Evolutionary conservation across 1,139 yeast genomes (phyloP), one percentile per base, ranked within the genome.

Genomic region (Debaryomycetaceae sp.): DNA sequence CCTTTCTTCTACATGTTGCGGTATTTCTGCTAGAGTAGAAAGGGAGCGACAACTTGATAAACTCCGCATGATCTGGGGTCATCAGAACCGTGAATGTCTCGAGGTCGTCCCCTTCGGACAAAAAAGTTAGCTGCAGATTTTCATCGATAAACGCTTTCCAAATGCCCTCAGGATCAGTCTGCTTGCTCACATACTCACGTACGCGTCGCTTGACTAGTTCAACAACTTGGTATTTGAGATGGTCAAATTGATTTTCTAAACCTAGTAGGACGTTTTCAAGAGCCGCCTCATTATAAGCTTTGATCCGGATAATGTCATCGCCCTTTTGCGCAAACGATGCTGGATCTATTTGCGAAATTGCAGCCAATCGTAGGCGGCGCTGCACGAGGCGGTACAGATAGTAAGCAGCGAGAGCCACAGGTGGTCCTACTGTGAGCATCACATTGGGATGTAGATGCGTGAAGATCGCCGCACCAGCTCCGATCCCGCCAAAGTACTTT

Each of bases 211-310:
- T 58, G 2, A 53, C 39, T 3, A 51, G 22, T 12, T 53, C 51
- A 4, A 53, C 30, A 4, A 60, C 35, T 33, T 62, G 62, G 10
- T 34, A 27, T 29, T 44, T 49, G 33, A 62, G 54, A 30, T 53
- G 52, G 33, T 60, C 67, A 37, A 44, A 62, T 37, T 58, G 58
- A 36, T 45, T 58, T 10, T 63, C 67, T 16, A 62, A 47, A 3
- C 64, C 67, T n/a, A 43, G 33, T 10, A 53, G 20, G 4, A 57
- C 59, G 33, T 55, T 53, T 16, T 44, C 39, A 8, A 59, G 31
- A 23, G 44, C 50, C 10, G 51, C 36, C 34, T 60, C 68, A 33
- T 62, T 62, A 38, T 63, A 64, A 21, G 42, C 41, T 13, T 41
- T 39, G 18, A 62, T 40, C 7, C 41, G 36, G 3, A 59, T 41